Percentiles rank a stretch among this genome's conserved stretches.
Evolutionary conservation across 768 basidiomycete species (phyloP).

Genomic region (Boletus sp.): DNA sequence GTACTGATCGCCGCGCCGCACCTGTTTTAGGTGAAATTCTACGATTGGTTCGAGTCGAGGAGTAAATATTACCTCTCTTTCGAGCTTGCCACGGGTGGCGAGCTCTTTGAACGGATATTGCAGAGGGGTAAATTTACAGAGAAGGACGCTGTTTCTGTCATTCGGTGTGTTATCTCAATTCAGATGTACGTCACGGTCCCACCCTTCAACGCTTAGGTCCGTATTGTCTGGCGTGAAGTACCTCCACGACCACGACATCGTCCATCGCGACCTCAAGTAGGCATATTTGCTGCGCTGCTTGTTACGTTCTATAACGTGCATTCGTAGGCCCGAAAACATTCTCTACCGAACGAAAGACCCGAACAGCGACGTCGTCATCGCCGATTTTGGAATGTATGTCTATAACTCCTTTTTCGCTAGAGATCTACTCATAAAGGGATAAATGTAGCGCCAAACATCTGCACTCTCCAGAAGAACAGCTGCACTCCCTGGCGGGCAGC

Average conservation of each 20-base stretch:
- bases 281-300: conserved; percentile 14
- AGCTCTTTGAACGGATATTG: conserved; percentile 87
- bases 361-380: conserved; percentile 88
- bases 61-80: conserved; percentile 95
- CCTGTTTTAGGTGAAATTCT: conserved; percentile 79
- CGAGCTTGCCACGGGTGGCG: conserved; percentile 91
- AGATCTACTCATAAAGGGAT: neutral
- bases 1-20: neutral
- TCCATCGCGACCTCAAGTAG: conserved; percentile 94
- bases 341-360: conserved; percentile 76
- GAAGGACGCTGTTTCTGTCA: conserved; percentile 76
- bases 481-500: conserved; percentile 72
- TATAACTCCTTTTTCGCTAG: neutral
- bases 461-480: conserved; percentile 63
- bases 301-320: neutral
- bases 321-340: conserved; percentile 86
- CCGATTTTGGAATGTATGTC: conserved; percentile 92
- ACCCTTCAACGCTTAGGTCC: conserved; percentile 44
- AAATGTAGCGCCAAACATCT: conserved; percentile 75
- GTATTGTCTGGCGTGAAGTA: conserved; percentile 84
- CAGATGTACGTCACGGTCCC: neutral
- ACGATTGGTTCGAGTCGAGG: conserved; percentile 93
- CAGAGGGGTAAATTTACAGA: conserved; percentile 91
- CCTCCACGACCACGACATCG: conserved; percentile 88
- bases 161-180: conserved; percentile 47